Evolutionary conservation across 2,329 filamentous ascomycete genomes (phyloP), one percentile per base, ranked within the genome.

Genomic region (Cytospora piceicola): DNA sequence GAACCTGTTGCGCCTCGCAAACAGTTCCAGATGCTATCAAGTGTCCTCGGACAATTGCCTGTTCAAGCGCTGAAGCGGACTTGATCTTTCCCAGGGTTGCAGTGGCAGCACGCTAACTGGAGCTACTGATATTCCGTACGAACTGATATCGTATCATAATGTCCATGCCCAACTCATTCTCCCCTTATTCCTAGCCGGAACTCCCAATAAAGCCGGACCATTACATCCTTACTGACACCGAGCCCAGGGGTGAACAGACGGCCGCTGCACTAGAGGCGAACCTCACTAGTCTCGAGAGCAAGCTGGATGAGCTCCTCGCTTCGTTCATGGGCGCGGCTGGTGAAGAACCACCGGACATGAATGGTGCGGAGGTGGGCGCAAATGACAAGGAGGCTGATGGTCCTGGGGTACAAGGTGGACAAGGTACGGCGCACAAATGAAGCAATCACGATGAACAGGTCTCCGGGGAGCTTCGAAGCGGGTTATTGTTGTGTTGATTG

Each of bases 271-370:
- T 88, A 22, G 85, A 88, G 72, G 76, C 80, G 2, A 83, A 82
- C 69, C 77, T 88, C 58, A 77, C 79, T 11, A 81, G 72, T 39
- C 77, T 88, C 24, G 84, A 87, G 74, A 78, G 76, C 71, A 85
- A 81, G 72, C 79, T 88, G n/a, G 84, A 87, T 67, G 79, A 79
- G 66, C 76, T 88, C 27, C 77, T 88, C 27, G 82, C 81, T 20
- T 79, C 80, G 29, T 75, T 85, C 58, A 83, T 83, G 64, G 71
- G 69, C 20, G 20, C 24, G 17, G 32, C 58, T 17, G 51, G 49
- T 27, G 57, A 34, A 29, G 53, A 27, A 5, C 24, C 63, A 24
- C 24, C 51, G 9, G 27, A 30, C n/a, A 20, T 58, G 46, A 66
- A 66, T 22, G 63, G 59, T 9, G 30, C 51, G 4, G 56, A 22